These are phyloP conservation scores for Candida parachauliodes DNA, from an alignment of 805 yeast species.

Conservation along the genomic window DNA sequence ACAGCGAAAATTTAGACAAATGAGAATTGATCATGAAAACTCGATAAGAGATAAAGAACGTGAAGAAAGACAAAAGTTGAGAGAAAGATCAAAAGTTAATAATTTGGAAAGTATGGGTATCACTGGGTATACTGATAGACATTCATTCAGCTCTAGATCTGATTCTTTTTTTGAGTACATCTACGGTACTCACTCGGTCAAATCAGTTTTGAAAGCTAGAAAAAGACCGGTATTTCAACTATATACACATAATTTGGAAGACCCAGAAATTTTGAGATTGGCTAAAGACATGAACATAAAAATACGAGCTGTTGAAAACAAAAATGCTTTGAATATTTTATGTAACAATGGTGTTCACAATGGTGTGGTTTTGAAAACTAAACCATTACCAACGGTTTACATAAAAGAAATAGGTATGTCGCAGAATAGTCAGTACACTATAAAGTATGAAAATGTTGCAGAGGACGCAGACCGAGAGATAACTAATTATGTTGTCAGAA, in stretches of 20 bases:
- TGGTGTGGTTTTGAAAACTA: constrained; percentile 70
- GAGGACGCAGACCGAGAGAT: constrained; percentile 16
- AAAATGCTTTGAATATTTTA: constrained; percentile 55
- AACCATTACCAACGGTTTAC: constrained; percentile 41
- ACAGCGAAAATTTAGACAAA: constrained; percentile 24
- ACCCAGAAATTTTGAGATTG: constrained; percentile 40
- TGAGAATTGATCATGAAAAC: constrained; percentile 19
- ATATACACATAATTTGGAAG: constrained; percentile 41
- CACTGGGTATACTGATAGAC: not conserved
- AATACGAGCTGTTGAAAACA: constrained; percentile 32
- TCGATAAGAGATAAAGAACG: constrained; percentile 9
- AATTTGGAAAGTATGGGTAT: constrained; percentile 2
- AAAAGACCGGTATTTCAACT: constrained; percentile 55
- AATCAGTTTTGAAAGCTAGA: constrained; percentile 59
- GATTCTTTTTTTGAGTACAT: constrained; percentile 60
- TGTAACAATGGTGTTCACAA: constrained; percentile 75
- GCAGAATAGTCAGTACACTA: constrained; percentile 15
- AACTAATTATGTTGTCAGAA: constrained; percentile 14
- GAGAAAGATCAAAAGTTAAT: not conserved
- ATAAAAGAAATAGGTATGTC: constrained; percentile 26
- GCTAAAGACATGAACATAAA: constrained; percentile 42
- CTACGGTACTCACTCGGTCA: constrained; percentile 73
- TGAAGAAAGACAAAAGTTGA: constrained; percentile 3
- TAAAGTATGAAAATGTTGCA: constrained; percentile 8
- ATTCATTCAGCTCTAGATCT: not conserved